phyloP scores from a whole-genome alignment of 73 alveolate genomes.

The Urostyla sp. region DNA sequence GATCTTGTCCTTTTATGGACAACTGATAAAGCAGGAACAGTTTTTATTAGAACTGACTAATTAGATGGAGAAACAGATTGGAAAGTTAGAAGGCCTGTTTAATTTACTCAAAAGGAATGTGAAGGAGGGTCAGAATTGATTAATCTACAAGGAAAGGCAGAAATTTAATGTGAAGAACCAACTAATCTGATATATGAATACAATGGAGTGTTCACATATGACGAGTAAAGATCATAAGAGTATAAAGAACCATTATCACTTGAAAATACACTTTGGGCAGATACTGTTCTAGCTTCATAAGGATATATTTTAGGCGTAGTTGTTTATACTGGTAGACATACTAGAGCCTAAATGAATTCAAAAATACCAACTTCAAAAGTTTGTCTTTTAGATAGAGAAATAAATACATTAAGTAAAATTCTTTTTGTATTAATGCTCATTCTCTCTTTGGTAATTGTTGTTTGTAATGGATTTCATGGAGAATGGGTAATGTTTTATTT shows the following conservation, averaged over 20 bases:
- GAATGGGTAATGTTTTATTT: constrained; percentile 72
- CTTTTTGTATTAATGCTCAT: constrained; percentile 77
- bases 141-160: constrained; percentile 54
- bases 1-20: constrained; percentile 93
- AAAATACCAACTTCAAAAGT: constrained; percentile 80
- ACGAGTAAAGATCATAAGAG: not conserved
- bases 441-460: constrained; percentile 69
- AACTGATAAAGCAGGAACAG: constrained; percentile 82
- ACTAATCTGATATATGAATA: constrained; percentile 66
- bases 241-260: constrained; percentile 62
- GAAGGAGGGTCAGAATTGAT: constrained; percentile 27
- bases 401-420: constrained; percentile 80
- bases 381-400: constrained; percentile 85
- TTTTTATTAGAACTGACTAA: constrained; percentile 87
- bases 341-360: constrained; percentile 88
- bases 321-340: constrained; percentile 89
- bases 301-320: constrained; percentile 85
- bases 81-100: constrained; percentile 89
- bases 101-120: constrained; percentile 69
- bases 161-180: constrained; percentile 73
- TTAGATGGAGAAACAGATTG: constrained; percentile 97
- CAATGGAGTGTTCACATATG: constrained; percentile 61
- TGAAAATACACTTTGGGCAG: constrained; percentile 87
- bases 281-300: constrained; percentile 86
- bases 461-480: constrained; percentile 82